Evolutionary conservation across 352 stramenopile species (phyloP), one percentile per base, ranked within the genome.

Genomic region (Phytophthora macrochlamydospora): DNA sequence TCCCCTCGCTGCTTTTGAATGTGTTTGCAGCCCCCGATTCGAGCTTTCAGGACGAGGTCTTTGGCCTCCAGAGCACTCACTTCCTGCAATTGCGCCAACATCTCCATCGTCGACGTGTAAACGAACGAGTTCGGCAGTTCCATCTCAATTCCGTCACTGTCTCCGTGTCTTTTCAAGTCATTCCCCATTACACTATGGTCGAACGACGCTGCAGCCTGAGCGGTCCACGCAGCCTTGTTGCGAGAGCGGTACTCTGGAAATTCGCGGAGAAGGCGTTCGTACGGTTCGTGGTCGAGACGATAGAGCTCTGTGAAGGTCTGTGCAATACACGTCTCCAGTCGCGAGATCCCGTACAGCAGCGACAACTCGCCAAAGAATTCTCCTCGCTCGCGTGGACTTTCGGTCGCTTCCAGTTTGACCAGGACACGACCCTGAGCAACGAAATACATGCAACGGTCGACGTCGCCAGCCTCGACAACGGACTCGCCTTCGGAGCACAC

Each of bases 301-400:
- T 49, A 49, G 14, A 49, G 43, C 43, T 49, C 43, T n/a, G 43
- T 28, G 29, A 29, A 12, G 14, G 43, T 29, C 43, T 29, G 9
- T 7, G 43, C 43, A 29, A 49, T 7, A n/a, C 43, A 49, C 18
- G 43, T 49, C 29, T 49, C 43, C 12, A 49, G 2, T 7, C 43
- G 43, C 3, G 43, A 49, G 11, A 49, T 49, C 11, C 43, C 43
- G 14, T 49, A 49, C 13, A 49, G 43, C 6, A 49, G 43, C 18
- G 43, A n/a, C 8, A 49, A 49, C 14, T n/a, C 43, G 14, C 43
- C 43, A 24, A 49, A 49, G 14, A 49, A 49, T n/a, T 49, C 43
- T 49, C 14, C 43, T 29, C 43, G 43, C 8, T 49, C 43, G 29
- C 43, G 43, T 7, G 43, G 43, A 49, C 24, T 49, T 24, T 49